Percentiles rank a stretch among this genome's conserved stretches.
Conservation (phyloP, 2,329 filamentous ascomycete genomes). For the Aureobasidium zeae region DNA sequence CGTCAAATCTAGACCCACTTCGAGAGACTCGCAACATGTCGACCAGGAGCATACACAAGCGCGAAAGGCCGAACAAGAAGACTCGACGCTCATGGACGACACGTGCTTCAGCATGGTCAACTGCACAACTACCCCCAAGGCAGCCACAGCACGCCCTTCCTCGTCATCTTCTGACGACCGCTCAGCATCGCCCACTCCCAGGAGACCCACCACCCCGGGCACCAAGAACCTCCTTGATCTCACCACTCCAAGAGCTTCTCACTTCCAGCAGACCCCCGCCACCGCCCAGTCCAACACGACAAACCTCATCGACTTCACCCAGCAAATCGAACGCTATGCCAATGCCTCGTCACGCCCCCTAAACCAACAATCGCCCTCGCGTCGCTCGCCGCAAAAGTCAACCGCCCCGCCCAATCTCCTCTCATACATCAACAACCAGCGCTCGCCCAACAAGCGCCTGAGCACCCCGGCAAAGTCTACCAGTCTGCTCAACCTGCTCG, state of each 20-base stretch:
- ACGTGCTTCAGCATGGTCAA: conserved; percentile 72
- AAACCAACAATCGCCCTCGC: conserved; percentile 23
- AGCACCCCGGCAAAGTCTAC: conserved; percentile 37
- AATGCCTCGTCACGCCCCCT: conserved; percentile 31
- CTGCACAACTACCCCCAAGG: conserved; percentile 16
- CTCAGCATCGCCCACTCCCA: conserved; percentile 45
- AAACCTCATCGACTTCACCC: conserved; percentile 78
- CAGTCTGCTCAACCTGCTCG: conserved; percentile 61
- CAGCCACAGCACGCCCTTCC: neutral
- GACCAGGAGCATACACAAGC: too few species aligned
- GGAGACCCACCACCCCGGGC: conserved; percentile 35
- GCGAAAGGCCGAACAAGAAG: too few species aligned
- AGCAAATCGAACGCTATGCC: conserved; percentile 55
- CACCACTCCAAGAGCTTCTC: conserved; percentile 28
- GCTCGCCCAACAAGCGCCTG: conserved; percentile 32
- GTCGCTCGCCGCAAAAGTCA: conserved; percentile 44
- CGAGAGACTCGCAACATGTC: too few species aligned
- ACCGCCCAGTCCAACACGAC: conserved; percentile 53
- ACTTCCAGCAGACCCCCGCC: too few species aligned
- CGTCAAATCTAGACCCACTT: conserved; percentile 12
- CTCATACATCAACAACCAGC: conserved; percentile 33
- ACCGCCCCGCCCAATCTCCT: conserved; percentile 40
- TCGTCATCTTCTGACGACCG: conserved; percentile 28
- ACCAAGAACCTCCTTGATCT: too few species aligned
- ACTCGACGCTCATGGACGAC: conserved; percentile 49